Percentiles rank a stretch among this genome's conserved stretches.
Conservation (phyloP, 2,329 filamentous ascomycete genomes). For the Fusarium anthophilum region DNA sequence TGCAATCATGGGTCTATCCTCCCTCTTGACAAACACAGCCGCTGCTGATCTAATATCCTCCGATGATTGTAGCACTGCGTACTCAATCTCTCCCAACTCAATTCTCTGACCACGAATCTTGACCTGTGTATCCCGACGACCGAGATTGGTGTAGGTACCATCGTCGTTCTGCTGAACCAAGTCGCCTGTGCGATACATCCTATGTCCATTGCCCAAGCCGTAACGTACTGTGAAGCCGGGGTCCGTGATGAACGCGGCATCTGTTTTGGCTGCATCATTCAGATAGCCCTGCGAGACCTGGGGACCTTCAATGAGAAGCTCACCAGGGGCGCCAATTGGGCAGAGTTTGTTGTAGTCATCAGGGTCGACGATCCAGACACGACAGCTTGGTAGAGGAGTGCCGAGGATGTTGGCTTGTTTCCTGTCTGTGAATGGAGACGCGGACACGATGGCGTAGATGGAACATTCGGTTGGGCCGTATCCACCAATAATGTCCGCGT, state of each 20-base stretch:
- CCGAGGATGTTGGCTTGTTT: background rate
- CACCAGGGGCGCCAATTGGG: background rate
- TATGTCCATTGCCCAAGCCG: background rate
- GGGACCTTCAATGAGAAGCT: conserved; percentile 3
- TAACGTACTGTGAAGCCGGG: background rate
- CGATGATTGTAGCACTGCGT: background rate
- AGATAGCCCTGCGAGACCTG: background rate
- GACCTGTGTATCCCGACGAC: background rate
- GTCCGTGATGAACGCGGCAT: background rate
- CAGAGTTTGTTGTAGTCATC: background rate
- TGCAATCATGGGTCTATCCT: background rate
- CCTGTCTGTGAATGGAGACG: background rate
- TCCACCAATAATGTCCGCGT: background rate
- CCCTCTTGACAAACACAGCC: background rate
- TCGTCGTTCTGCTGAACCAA: background rate
- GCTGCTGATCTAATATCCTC: background rate
- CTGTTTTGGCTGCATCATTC: background rate
- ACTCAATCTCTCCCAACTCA: conserved; percentile 4
- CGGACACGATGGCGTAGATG: background rate
- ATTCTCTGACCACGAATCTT: background rate
- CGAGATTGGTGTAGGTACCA: background rate
- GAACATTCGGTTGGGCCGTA: background rate
- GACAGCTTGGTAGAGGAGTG: background rate
- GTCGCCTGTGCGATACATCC: background rate
- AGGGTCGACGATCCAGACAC: background rate